Base-by-base conservation (phyloP, 495 filamentous ascomycete genomes). In the Penicillium ochrochloron region DNA sequence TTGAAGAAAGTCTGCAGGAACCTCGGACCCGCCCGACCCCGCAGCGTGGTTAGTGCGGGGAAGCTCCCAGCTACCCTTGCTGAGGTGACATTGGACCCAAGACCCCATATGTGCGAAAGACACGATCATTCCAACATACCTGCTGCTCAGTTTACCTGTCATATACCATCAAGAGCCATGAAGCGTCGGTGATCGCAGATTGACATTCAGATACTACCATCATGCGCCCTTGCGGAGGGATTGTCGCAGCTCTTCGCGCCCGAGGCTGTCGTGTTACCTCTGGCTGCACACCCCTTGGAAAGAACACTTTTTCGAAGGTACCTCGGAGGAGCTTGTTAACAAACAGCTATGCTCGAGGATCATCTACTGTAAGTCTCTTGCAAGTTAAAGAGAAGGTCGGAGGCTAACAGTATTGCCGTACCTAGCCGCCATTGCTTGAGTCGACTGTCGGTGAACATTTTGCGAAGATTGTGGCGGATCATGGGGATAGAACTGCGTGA, bases 401-500 rank as follows among this genome's bases (percentile, higher is more conserved):
- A 14, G n/a, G n/a, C 33, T 21, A 11, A 29, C 53, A 15, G 10
- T 37, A 39, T 56, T 14, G 21, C 33, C 10, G 5, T 37, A 6
- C 21, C 39, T 54, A 94, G 92, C 90, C 91, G 14, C 85, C 90
- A 11, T 80, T 95, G 31, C 78, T 93, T 46, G 82, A 89, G 31
- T 80, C 86, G 59, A 97, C 94, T 1, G 84, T 96, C 53, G 90
- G 92, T 1, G 83, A 93, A 59, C 91, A 98, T 70, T 96, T 98
- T 59, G 80, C 85, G 14, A 81, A 79, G 8, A 83, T 96, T 34
- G 91, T 93, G 39, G 82, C 83, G 4, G 64, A 83, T 66, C 83
- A 88, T 75, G 94, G 94, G 1, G 92, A 97, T 76, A 82, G 84
- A 52, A 84, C 85, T 54, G 94, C 93, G 89, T 90, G 66, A 72